Evolutionary conservation across 129 eudicot genomes (phyloP), one percentile per base, ranked within the genome.

Genomic region (Lactuca sativa): DNA sequence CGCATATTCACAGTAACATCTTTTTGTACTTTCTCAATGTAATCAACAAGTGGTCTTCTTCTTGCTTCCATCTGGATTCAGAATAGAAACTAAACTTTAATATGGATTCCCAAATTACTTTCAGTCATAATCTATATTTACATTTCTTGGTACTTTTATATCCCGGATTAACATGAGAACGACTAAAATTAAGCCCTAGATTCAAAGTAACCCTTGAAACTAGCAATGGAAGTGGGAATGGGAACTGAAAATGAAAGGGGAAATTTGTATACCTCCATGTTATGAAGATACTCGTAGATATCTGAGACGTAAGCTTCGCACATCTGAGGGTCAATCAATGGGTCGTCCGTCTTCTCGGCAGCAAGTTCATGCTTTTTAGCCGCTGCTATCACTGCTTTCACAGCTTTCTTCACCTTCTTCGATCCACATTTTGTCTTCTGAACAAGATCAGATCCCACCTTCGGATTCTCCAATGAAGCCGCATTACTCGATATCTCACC

Each of bases 1-100:
- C 99, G 83, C 89, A 81, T 83, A 62, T 69, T 85, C 60, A 89
- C 86, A 25, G 65, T 93, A 55, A 90, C 82, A 69, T 93, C 99
- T 71, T 83, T 93, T 80, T 93, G 99, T 47, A 93, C 81, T 73
- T 80, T 82, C 67, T 85, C 92, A 34, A 93, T 63, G 72, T 86
- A 90, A 82, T 90, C 84, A 3, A 80, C 55, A 71, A 67, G 12
- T 47, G 97, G 95, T 64, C 97, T 83, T 69, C 97, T 87, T 64
- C 80, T 87, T 33, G 49, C 81, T 74, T 93, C 95, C 82, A 79
- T 75, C 98, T 86, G 74, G 8, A 74, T 57, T 43, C 48, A 8
- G 53, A 63, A 36, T 17, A n/a, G 44, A 68, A 68, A 18, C 5
- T 2, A 59, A 56, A 18, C 9, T 30, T n/a, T 67, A 61, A 8